Percentiles rank a stretch among this genome's conserved stretches.
Conservation (phyloP, 2,329 filamentous ascomycete genomes). For the Pseudogymnoascus sp. region DNA sequence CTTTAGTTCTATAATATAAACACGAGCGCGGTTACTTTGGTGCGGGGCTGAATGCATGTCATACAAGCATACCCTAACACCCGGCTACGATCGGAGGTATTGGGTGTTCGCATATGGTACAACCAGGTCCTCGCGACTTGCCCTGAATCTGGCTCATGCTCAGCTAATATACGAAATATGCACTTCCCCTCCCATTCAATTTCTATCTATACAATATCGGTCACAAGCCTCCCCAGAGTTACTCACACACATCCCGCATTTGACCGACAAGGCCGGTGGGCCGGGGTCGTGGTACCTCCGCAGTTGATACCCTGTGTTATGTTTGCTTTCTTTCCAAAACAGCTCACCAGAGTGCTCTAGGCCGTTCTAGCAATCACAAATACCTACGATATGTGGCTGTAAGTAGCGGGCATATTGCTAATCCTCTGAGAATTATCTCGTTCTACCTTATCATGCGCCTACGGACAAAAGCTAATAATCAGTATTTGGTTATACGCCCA, state of each 20-base stretch:
- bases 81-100: background rate
- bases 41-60: conserved; percentile 3
- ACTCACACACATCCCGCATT: background rate
- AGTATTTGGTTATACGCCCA: conserved; percentile 1
- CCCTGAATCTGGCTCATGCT: background rate
- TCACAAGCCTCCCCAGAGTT: background rate
- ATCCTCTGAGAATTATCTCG: background rate
- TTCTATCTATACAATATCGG: background rate
- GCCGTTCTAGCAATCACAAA: background rate
- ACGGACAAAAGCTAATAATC: background rate
- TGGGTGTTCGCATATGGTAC: background rate
- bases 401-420: background rate
- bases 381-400: background rate
- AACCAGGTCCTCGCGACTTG: background rate
- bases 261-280: background rate
- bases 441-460: background rate
- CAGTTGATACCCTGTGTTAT: background rate
- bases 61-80: background rate
- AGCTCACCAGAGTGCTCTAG: background rate
- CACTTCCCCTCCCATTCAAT: background rate
- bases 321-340: background rate
- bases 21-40: background rate
- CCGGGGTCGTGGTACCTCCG: background rate
- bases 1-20: background rate
- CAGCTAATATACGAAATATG: background rate